phyloP scores from a whole-genome alignment of 2,329 filamentous ascomycete species.

The Ascocoryne sarcoides region DNA sequence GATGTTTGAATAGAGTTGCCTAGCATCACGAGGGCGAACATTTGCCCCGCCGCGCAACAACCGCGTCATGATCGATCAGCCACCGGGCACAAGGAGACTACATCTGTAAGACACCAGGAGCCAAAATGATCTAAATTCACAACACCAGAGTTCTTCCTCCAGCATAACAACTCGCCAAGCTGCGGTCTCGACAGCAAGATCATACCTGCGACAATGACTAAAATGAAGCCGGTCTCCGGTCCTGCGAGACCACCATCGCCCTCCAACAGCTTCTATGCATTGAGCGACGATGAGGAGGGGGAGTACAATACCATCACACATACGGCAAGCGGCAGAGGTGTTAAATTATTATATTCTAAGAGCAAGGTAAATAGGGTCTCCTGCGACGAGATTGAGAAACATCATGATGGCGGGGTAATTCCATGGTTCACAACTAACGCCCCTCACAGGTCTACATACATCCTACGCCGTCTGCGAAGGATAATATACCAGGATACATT shows the following conservation, averaged over 20 bases:
- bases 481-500: slow-evolving; percentile 92
- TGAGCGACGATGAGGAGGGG: slow-evolving; percentile 93
- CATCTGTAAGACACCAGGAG: slow-evolving; percentile 1
- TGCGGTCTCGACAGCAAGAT: too few relatives aligned
- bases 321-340: slow-evolving; percentile 65
- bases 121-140: slow-evolving; percentile 6
- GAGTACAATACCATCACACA: slow-evolving; percentile 93
- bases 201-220: too few relatives aligned
- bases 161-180: slow-evolving; percentile 1
- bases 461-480: slow-evolving; percentile 83
- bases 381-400: too few relatives aligned
- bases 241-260: slow-evolving; percentile 51
- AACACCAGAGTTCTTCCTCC: not conserved
- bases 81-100: not conserved
- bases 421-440: slow-evolving; percentile 13
- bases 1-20: too few relatives aligned
- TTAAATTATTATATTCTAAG: slow-evolving; percentile 91
- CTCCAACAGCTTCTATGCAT: slow-evolving; percentile 81
- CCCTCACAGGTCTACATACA: slow-evolving; percentile 77
- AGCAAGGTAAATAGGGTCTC: slow-evolving; percentile 85
- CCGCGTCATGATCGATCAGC: slow-evolving; percentile 5
- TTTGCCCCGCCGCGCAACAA: slow-evolving; percentile 1
- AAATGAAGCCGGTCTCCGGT: slow-evolving; percentile 25
- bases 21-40: not conserved
- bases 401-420: too few relatives aligned